These are phyloP conservation scores for Didymella pomorum DNA, from an alignment of 2,329 filamentous ascomycete genomes.

Conservation along the genomic window DNA sequence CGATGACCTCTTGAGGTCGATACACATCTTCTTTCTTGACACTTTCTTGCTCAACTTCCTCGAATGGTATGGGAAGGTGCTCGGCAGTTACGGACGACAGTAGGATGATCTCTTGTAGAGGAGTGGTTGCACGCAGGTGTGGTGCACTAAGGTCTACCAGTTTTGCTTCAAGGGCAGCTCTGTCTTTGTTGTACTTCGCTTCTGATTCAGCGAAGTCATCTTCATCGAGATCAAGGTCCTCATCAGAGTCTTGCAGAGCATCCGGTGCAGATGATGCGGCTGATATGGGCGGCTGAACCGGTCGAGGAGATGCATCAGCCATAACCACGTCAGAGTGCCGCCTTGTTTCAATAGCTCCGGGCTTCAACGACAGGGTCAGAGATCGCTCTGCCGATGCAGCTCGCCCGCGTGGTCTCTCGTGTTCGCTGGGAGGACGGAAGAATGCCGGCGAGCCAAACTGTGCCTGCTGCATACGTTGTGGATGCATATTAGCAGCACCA, in stretches of 20 bases:
- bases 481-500: conserved; percentile 27
- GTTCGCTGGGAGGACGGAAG: conserved; percentile 28
- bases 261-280: conserved; percentile 44
- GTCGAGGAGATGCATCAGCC: conserved; percentile 42
- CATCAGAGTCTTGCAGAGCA: conserved; percentile 54
- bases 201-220: conserved; percentile 56
- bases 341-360: conserved; percentile 39
- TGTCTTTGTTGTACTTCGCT: conserved; percentile 57
- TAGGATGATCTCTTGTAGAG: conserved; percentile 54
- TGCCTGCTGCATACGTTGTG: conserved; percentile 33
- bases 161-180: conserved; percentile 54
- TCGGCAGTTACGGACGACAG: conserved; percentile 50
- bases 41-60: conserved; percentile 13
- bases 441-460: conserved; percentile 37
- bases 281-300: conserved; percentile 40
- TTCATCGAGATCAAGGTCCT: conserved; percentile 57
- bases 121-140: conserved; percentile 54
- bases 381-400: conserved; percentile 34
- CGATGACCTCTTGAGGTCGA: conserved; percentile 26
- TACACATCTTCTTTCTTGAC: conserved; percentile 32
- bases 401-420: conserved; percentile 30
- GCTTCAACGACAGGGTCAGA: conserved; percentile 36
- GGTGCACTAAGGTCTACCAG: conserved; percentile 53
- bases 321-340: conserved; percentile 48
- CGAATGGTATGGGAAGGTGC: conserved; percentile 37